Evolutionary conservation across 371 early-diverging fungal genomes (phyloP).

Genomic region (Batrachochytrium dendrobatidis): DNA sequence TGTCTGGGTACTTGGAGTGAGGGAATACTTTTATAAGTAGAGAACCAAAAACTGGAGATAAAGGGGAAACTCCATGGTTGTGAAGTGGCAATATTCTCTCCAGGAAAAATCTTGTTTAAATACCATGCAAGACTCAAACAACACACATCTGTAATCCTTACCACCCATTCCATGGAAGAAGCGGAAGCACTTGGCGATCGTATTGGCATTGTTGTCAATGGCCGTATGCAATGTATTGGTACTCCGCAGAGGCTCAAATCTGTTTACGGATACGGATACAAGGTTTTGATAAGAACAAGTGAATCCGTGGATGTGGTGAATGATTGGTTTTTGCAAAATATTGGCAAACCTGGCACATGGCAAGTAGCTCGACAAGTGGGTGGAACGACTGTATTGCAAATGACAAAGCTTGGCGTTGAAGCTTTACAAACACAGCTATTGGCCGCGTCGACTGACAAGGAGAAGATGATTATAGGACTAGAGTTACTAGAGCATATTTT

Average conservation of each 20-base stretch:
- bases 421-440: background rate
- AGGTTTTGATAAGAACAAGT: background rate
- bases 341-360: background rate
- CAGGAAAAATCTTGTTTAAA: conserved; percentile 48
- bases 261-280: conserved; percentile 5
- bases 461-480: background rate
- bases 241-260: conserved; percentile 42
- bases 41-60: background rate
- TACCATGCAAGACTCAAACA: conserved; percentile 48
- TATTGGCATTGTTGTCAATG: conserved; percentile 72
- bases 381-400: background rate
- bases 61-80: conserved; percentile 55
- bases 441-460: background rate
- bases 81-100: conserved; percentile 46
- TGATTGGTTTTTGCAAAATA: conserved; percentile 1
- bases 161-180: conserved; percentile 49
- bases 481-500: background rate
- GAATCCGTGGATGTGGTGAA: background rate
- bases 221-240: conserved; percentile 58
- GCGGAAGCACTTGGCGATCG: conserved; percentile 17
- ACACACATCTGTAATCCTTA: conserved; percentile 39
- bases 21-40: background rate
- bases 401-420: background rate
- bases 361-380: conserved; percentile 1
- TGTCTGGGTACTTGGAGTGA: background rate